Evolutionary conservation across 768 basidiomycete species (phyloP), one percentile per base, ranked within the genome.

Genomic region (Tephrocybe sp.): DNA sequence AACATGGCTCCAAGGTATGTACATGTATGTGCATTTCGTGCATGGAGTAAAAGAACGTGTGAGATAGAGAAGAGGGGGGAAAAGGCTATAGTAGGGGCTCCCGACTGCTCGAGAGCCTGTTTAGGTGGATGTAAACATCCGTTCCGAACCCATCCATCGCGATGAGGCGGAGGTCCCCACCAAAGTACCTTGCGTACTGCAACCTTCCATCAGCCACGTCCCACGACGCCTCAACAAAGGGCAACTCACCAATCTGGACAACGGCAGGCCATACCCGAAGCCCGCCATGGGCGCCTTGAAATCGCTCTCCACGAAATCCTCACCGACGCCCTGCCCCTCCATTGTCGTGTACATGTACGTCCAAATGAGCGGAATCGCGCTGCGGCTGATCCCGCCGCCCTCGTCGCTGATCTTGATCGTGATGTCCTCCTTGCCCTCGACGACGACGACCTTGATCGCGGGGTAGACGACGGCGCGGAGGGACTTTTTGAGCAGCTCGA

Each of bases 361-460:
- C 97, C 97, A 99, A 47, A 99, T 96, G 40, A 95, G 78, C 7
- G 94, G 93, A 14, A 98, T 88, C 0, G 92, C 91, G 54, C 87
- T 70, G 74, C 93, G 69, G 21, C 93, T 83, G 50, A 98, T 98
- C 0, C 96, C 94, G 0, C 96, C 96, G 3, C 96, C 96, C 67
- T 99, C 96, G 64, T 99, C 96, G 1, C 85, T 87, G 54, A 99
- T 97, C 80, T 99, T 99, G 79, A 99, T 93, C 2, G 96, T 98
- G 62, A 98, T 97, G 62, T 98, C 96, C 65, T 98, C 96, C 57
- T 86, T 90, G n/a, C 96, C 95, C 65, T 96, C 94, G 1, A 96
- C 91, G 30, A 97, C 96, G 51, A 98, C 81, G 43, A 96, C 90
- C 69, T 92, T 93, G 73, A 96, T 95, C 0, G 93, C 87, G 10